phyloP scores from a whole-genome alignment of 2,329 filamentous ascomycete species.

The Ophiocordyceps australis region DNA sequence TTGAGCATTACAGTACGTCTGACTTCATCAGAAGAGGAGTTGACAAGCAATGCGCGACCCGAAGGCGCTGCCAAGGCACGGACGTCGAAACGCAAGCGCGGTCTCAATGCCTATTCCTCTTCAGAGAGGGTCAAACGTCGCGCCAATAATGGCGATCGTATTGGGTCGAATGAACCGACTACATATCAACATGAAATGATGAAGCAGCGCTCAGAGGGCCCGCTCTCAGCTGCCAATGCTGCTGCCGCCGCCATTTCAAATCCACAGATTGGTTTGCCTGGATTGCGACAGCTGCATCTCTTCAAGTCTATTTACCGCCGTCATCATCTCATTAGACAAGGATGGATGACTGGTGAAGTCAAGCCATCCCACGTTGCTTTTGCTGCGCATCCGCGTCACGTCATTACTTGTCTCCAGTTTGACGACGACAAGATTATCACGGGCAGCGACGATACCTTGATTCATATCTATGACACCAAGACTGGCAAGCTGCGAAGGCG shows the following conservation, averaged over 20 bases:
- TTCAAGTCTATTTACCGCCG: constrained; percentile 94
- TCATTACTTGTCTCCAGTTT: constrained; percentile 95
- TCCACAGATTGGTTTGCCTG: constrained; percentile 60
- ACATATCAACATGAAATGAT: constrained; percentile 19
- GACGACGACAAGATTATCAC: constrained; percentile 97
- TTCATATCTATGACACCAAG: constrained; percentile 95
- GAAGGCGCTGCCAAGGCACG: constrained; percentile 25
- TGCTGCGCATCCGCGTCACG: constrained; percentile 86
- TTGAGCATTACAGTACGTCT: constrained; percentile 41
- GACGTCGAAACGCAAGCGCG: constrained; percentile 38
- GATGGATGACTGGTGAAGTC: constrained; percentile 76
- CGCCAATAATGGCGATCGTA: constrained; percentile 23
- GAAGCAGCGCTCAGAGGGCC: constrained; percentile 54
- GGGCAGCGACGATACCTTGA: constrained; percentile 91
- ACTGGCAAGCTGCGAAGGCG: constrained; percentile 71
- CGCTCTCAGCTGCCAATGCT: constrained; percentile 69
- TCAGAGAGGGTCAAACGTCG: constrained; percentile 35
- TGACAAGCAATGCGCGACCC: constrained; percentile 20
- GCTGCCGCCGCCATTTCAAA: constrained; percentile 71
- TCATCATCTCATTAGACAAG: constrained; percentile 75
- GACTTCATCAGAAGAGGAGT: constrained; percentile 33
- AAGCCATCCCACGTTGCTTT: constrained; percentile 89
- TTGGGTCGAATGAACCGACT: constrained; percentile 22
- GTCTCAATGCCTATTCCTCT: constrained; percentile 21
- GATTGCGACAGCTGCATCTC: constrained; percentile 68